Base-by-base conservation (phyloP, 768 basidiomycete species). In the Podaxis carcinomalis region DNA sequence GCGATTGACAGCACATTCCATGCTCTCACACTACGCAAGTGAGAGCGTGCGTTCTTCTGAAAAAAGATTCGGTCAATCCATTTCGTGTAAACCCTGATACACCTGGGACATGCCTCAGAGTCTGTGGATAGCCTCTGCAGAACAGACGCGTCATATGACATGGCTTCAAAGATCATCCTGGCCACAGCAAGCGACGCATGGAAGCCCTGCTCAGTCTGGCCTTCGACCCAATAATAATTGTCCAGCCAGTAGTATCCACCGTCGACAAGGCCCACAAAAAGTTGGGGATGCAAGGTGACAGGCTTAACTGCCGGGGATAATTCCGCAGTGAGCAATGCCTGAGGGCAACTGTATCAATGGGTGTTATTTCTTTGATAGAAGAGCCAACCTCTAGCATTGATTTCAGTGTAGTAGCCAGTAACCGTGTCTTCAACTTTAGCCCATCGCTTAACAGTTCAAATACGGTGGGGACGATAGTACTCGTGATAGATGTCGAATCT, bases 1-100 rank as follows among this genome's bases (percentile, higher is more conserved):
- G 81, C 78, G 16, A 90, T 70, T 0, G 80, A 70, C 19, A 92
- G 68, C 36, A 88, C 69, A 67, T 87, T 89, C 90, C 90, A 92
- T 2, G 82, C 75, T 14, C 86, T 82, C 2, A 89, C 73, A 37
- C 73, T 72, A 25, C 79, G 70, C 52, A 57, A 23, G 51, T 61
- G 27, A 56, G 57, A n/a, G n/a, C 37, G 56, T 46, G 35, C 49
- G 5, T 46, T 25, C 37, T 21, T 47, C 59, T 55, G 16, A 50
- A 4, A 46, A 56, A 56, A 39, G 46, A 62, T 66, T 55, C 23
- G 11, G 47, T 44, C n/a, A 44, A 14, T 19, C 19, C 13, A 23
- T 68, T 67, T 35, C 56, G 56, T 0, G 39, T 50, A 39, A 61
- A 16, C 25, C 23, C 19, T 25, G 11, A 37, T 25, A 19, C n/a